Evolutionary conservation across 2,329 filamentous ascomycete genomes (phyloP), one percentile per base, ranked within the genome.

Genomic region (Thermothelomyces thermophilus): DNA sequence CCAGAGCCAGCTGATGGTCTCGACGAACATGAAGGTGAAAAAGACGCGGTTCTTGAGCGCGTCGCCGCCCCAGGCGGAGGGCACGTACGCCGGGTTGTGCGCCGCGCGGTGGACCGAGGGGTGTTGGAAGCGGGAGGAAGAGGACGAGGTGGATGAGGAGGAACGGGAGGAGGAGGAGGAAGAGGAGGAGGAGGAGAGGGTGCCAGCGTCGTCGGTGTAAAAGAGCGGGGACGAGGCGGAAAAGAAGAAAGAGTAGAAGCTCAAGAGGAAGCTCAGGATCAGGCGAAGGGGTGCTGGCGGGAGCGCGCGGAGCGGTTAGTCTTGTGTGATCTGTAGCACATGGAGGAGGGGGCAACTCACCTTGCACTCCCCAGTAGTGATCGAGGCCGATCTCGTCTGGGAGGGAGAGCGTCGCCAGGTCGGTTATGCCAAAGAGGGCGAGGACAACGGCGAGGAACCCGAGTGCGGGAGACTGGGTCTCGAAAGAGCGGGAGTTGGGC

Each of bases 1-100:
- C 90, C 90, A 95, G 67, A 95, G 90, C 88, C 90, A 95, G 54
- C 79, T 77, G 58, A 88, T 74, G 65, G 88, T 80, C 72, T 96
- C 90, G 63, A 95, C 63, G 61, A 95, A 93, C 8, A 82, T 82
- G 68, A 89, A 93, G 0, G 86, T 83, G 64, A 96, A 94, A 35
- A 95, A 80, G 35, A 95, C 72, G 44, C 88, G 80, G 64, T 94
- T 95, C 71, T 90, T 89, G 60, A 95, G 68, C 20, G 79, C 77
- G 55, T 90, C 84, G 43, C 80, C 73, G 55, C 69, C 82, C 75
- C 67, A 76, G 63, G 66, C 61, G 42, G 66, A 63, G 30, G 69
- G 65, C 45, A 64, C 56, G 55, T 71, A 70, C 24, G 61, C 51
- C 13, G 67, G 64, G 50, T 67, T 70, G 45, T 62, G 55, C 11